Base-by-base conservation (phyloP, 257 asterid genomes). In the Sherardia arvensis region DNA sequence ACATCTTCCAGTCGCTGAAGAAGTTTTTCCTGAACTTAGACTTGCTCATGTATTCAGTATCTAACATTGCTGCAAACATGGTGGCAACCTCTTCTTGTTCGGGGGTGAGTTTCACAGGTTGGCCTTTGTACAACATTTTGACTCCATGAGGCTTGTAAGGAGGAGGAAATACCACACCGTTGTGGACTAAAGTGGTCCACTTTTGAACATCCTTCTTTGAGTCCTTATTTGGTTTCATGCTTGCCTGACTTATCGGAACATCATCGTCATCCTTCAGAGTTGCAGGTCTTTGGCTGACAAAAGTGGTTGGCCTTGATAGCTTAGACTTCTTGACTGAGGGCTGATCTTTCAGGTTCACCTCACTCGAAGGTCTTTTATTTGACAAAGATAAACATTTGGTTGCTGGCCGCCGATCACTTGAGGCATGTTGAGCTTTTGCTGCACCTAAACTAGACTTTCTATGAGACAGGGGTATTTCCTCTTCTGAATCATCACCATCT, bases 21-120 rank as follows among this genome's bases (percentile, higher is more conserved):
- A 93, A 93, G 80, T 93, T 93, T 75, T 90, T 95, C 68, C 78
- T 90, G 80, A 93, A 93, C 79, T 71, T 73, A 59, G 87, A 82
- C 68, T 90, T 93, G 66, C 14, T 86, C 95, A 90, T 73, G 81
- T 85, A 93, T 11, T 93, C 99, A 49, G 97, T 90, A 32, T 87
- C 97, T 69, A 90, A 74, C 99, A 93, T 93, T 66, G 84, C 90
- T 0, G 97, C 96, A 66, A 54, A 93, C 97, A 93, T 90, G 12
- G 99, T 85, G 3, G 97, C 97, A 28, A 90, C 99, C 97, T 93
- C 99, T 74, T 93, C 99, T 76, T 93, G 99, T 66, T 83, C 92
- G 27, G 90, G 94, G 49, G 96, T 73, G 65, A 93, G 79, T 71
- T 74, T 81, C 49, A 93, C 84, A 0, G 95, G 92, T 77, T 90